Percentiles rank a stretch among this genome's conserved stretches.
Evolutionary conservation across 352 stramenopile genomes (phyloP).

Genomic region (Phytophthora vignae): DNA sequence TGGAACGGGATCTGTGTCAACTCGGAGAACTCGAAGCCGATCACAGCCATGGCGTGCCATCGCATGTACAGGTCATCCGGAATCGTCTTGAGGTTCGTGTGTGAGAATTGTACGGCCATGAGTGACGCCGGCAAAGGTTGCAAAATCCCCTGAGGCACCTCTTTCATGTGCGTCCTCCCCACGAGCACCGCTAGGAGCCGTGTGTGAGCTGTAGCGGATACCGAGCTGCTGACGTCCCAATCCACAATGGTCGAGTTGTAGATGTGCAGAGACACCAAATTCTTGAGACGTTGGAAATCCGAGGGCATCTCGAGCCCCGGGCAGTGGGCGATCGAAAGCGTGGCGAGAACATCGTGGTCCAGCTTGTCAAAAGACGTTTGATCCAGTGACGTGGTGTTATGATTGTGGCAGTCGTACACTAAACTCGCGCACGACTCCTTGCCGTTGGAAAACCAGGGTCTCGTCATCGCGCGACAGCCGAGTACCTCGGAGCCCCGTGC

Average conservation of each 20-base stretch:
- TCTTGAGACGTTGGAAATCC: slow-evolving; percentile 18
- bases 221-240: slow-evolving; percentile 14
- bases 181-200: slow-evolving; percentile 21
- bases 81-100: too few species aligned
- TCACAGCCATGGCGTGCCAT: slow-evolving; percentile 15
- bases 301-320: slow-evolving; percentile 2
- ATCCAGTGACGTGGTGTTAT: slow-evolving; percentile 12
- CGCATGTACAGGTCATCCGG: too few species aligned
- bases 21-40: slow-evolving; percentile 25
- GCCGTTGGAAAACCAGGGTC: slow-evolving; percentile 31
- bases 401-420: slow-evolving; percentile 25
- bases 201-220: slow-evolving; percentile 20
- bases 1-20: slow-evolving; percentile 26
- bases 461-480: slow-evolving; percentile 16
- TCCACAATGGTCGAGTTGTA: slow-evolving; percentile 30
- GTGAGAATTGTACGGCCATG: too few species aligned
- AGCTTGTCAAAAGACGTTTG: slow-evolving; percentile 27
- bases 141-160: slow-evolving; percentile 23
- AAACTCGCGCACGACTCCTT: slow-evolving; percentile 32
- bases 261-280: slow-evolving; percentile 12
- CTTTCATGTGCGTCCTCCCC: slow-evolving; percentile 10
- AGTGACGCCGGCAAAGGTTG: too few species aligned
- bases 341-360: slow-evolving; percentile 9
- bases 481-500: slow-evolving; percentile 24
- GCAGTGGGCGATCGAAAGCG: slow-evolving; percentile 22